Conservation (phyloP, 192 early-diverging fungal species). For the Chytriomyces sp. region DNA sequence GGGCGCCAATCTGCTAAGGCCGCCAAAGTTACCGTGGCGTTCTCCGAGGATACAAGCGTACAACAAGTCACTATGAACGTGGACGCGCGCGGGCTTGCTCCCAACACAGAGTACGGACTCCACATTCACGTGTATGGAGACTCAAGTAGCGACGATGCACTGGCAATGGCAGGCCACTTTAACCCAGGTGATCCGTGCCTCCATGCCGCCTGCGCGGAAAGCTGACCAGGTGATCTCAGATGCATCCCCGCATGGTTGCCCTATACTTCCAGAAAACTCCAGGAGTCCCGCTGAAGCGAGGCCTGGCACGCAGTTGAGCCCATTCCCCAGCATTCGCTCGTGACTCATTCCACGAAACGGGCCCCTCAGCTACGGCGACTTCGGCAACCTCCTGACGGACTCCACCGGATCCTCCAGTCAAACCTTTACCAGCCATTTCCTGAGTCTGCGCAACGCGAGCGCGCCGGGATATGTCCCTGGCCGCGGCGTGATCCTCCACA, state of each 20-base stretch:
- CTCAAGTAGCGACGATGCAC: neutral
- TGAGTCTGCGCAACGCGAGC: neutral
- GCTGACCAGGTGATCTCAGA: no score
- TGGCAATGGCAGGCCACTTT: constrained; percentile 31
- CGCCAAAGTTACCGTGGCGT: no score
- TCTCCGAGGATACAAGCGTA: no score
- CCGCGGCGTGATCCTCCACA: constrained; percentile 28
- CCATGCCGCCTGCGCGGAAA: no score
- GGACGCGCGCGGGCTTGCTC: constrained; percentile 9
- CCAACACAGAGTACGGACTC: constrained; percentile 22
- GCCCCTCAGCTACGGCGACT: constrained; percentile 33
- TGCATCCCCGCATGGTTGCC: no score
- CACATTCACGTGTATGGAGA: constrained; percentile 42
- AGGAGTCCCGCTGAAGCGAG: no score
- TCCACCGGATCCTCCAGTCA: neutral
- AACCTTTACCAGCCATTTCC: neutral
- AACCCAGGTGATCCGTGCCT: no score
- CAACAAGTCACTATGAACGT: constrained; percentile 2
- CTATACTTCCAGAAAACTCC: no score
- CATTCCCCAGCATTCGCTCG: neutral
- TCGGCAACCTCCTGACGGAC: constrained; percentile 35
- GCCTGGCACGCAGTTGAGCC: no score
- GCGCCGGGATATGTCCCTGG: constrained; percentile 15
- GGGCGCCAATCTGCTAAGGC: no score
- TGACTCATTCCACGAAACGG: neutral